Evolutionary conservation across 179 eudicot species (phyloP).

Genomic region (Beta lomatogona): DNA sequence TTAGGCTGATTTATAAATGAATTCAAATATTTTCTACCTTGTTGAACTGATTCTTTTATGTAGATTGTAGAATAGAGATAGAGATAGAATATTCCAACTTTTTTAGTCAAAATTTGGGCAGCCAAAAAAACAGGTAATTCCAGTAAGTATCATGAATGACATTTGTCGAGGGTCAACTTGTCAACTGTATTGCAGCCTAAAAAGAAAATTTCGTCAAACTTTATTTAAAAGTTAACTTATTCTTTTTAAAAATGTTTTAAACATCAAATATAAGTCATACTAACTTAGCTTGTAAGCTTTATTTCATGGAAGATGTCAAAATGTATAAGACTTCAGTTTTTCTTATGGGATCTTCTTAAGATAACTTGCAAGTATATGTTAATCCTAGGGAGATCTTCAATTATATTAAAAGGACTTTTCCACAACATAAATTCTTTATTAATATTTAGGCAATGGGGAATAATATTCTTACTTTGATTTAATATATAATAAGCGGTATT

Average conservation of each 20-base stretch:
- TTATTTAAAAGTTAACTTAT: neutral
- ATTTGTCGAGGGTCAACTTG: slow-evolving; percentile 22
- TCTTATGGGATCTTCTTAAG: neutral
- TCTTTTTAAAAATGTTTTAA: neutral
- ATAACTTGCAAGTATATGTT: too few relatives aligned
- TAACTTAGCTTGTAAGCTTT: neutral
- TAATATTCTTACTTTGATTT: too few relatives aligned
- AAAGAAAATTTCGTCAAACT: neutral
- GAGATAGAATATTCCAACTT: slow-evolving; percentile 3
- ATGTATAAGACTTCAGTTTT: neutral
- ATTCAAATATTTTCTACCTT: neutral
- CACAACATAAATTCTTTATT: too few relatives aligned
- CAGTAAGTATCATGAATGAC: neutral
- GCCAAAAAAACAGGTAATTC: slow-evolving; percentile 15
- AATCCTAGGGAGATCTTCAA: too few relatives aligned
- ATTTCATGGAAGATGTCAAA: neutral
- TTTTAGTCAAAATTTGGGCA: neutral
- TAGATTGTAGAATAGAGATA: too few relatives aligned
- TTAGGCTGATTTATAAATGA: neutral
- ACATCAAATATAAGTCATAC: neutral
- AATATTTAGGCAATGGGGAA: too few relatives aligned
- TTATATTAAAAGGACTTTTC: too few relatives aligned
- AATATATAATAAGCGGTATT: too few relatives aligned
- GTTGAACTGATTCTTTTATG: neutral
- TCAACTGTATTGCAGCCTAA: slow-evolving; percentile 1